These are phyloP conservation scores for Prunus fruticosa DNA, from an alignment of 306 rosid genomes.

Conservation along the genomic window DNA sequence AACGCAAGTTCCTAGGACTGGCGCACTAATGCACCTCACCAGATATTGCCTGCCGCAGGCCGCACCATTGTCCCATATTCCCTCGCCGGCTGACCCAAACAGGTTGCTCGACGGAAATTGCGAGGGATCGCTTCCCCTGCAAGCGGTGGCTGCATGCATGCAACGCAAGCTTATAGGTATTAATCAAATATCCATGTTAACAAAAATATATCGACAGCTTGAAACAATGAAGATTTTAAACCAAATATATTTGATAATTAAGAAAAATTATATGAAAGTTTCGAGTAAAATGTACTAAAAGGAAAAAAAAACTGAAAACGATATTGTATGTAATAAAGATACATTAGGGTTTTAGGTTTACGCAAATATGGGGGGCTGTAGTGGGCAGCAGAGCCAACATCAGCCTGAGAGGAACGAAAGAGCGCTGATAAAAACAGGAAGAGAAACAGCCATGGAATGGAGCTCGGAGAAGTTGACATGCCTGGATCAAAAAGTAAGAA, in stretches of 20 bases:
- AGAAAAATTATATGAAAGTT: too few relatives aligned
- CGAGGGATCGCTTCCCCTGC: conserved; percentile 39
- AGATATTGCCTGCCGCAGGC: conserved; percentile 70
- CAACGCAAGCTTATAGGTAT: too few relatives aligned
- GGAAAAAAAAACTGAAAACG: too few relatives aligned
- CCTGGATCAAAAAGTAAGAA: background rate
- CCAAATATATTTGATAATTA: too few relatives aligned
- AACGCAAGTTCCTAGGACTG: conserved; percentile 41
- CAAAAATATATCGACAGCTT: too few relatives aligned
- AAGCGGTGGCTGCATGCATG: conserved; percentile 48
- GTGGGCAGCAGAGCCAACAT: conserved; percentile 61
- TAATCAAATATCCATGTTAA: too few relatives aligned
- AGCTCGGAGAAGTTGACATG: conserved; percentile 20
- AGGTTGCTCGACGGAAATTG: conserved; percentile 56
- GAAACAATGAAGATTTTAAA: too few relatives aligned
- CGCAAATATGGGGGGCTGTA: conserved; percentile 61
- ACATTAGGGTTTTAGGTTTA: conserved; percentile 23
- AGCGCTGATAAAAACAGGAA: conserved; percentile 24
- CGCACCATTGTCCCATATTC: conserved; percentile 90
- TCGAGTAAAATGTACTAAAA: too few relatives aligned
- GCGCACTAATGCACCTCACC: conserved; percentile 71
- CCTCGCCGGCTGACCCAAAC: conserved; percentile 79
- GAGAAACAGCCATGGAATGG: conserved; percentile 4
- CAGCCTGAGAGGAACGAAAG: conserved; percentile 34
- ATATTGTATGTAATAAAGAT: too few relatives aligned